phyloP scores from a whole-genome alignment of 495 filamentous ascomycete genomes.

The Penicillium ochrochloron region DNA sequence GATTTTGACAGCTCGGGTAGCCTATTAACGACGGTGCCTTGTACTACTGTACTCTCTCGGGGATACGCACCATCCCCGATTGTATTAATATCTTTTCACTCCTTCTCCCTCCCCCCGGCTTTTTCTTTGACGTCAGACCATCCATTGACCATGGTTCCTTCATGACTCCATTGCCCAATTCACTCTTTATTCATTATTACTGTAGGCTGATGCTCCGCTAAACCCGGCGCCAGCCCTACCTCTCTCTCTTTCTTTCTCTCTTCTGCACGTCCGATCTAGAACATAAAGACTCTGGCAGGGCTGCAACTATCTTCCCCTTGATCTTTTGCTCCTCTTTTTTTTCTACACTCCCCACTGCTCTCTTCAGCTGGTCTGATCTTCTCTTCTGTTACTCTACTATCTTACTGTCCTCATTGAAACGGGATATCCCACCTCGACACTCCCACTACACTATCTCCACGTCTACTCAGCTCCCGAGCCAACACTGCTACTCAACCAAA shows the following conservation, averaged over 20 bases:
- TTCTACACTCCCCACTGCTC: background rate
- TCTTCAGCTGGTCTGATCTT: constrained; percentile 35
- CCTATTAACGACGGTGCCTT: background rate
- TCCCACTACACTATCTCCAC: constrained; percentile 11
- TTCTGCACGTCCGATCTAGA: constrained; percentile 16
- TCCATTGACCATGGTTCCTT: constrained; percentile 21
- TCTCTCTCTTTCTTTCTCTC: background rate
- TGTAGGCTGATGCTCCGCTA: constrained; percentile 8
- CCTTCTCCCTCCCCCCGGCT: background rate
- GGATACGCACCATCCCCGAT: background rate
- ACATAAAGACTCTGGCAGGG: constrained; percentile 15
- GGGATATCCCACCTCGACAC: constrained; percentile 1
- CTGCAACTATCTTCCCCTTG: constrained; percentile 3
- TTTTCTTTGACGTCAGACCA: constrained; percentile 35
- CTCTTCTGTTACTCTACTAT: background rate
- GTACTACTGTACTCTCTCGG: background rate
- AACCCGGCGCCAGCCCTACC: constrained; percentile 8
- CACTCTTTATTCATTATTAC: constrained; percentile 28
- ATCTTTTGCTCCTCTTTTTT: constrained; percentile 10
- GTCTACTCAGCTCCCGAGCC: background rate
- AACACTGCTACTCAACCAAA: background rate
- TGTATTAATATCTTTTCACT: constrained; percentile 10
- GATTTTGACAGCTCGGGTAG: background rate
- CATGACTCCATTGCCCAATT: constrained; percentile 18
- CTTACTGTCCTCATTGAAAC: constrained; percentile 3